Evolutionary conservation across 2,329 filamentous ascomycete genomes (phyloP).

Genomic region (Endothia cerciana): DNA sequence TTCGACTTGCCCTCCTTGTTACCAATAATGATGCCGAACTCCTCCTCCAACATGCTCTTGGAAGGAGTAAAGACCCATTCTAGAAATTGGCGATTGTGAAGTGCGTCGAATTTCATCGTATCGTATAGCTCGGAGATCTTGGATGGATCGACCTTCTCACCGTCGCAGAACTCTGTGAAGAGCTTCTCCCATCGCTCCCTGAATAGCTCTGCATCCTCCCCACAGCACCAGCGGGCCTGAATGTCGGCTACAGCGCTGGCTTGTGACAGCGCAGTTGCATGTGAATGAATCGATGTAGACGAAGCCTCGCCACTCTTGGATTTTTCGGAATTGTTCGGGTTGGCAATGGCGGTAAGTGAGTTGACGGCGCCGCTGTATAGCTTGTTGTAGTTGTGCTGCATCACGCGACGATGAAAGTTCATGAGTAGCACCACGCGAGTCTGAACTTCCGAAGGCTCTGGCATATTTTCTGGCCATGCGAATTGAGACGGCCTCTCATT

Average conservation of each 20-base stretch:
- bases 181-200: constrained; percentile 98
- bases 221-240: constrained; percentile 93
- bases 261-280: constrained; percentile 58
- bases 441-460: constrained; percentile 92
- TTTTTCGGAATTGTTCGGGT: constrained; percentile 52
- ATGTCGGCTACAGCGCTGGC: constrained; percentile 69
- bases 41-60: constrained; percentile 75
- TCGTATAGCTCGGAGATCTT: constrained; percentile 99
- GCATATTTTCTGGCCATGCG: constrained; percentile 95
- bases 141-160: constrained; percentile 96
- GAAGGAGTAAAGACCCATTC: constrained; percentile 97
- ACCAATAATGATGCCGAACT: constrained; percentile 46
- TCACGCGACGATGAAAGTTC: constrained; percentile 94
- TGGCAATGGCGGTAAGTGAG: constrained; percentile 62
- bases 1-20: constrained; percentile 39
- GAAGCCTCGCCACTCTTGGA: constrained; percentile 43
- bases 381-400: constrained; percentile 91
- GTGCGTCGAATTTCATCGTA: constrained; percentile 98
- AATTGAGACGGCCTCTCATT: constrained; percentile 93
- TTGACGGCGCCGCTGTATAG: constrained; percentile 70
- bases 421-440: constrained; percentile 91
- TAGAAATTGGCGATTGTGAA: constrained; percentile 94
- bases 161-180: constrained; percentile 94
- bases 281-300: constrained; percentile 41
- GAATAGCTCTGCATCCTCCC: constrained; percentile 93